Percentiles rank a stretch among this genome's conserved stretches.
These are phyloP conservation scores for Zelopaecilomyces penicillatus DNA, from an alignment of 2,329 filamentous ascomycete species.

Conservation along the genomic window DNA sequence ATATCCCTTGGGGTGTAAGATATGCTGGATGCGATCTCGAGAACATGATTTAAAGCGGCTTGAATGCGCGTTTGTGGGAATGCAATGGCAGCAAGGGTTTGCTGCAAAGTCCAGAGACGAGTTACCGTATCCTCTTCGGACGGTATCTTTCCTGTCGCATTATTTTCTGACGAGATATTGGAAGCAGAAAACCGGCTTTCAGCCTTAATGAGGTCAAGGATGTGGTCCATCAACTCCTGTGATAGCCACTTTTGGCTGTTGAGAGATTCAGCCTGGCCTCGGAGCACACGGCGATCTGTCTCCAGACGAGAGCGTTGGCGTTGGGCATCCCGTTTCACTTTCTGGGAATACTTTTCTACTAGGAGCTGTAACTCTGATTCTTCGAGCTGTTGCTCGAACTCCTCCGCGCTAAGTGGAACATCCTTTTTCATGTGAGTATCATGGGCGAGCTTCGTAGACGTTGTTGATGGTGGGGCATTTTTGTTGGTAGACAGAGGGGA, in stretches of 20 bases:
- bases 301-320: slow-evolving; percentile 72
- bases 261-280: slow-evolving; percentile 66
- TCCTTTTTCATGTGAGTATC: slow-evolving; percentile 12
- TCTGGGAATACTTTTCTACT: slow-evolving; percentile 74
- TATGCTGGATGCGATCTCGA: slow-evolving; percentile 59
- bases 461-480: slow-evolving; percentile 13
- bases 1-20: slow-evolving; percentile 50
- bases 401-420: slow-evolving; percentile 65
- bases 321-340: slow-evolving; percentile 68
- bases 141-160: slow-evolving; percentile 44
- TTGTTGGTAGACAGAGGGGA: slow-evolving; percentile 20
- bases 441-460: background rate
- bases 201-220: slow-evolving; percentile 63
- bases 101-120: slow-evolving; percentile 76
- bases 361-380: slow-evolving; percentile 82
- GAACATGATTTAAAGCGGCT: slow-evolving; percentile 55
- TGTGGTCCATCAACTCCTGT: slow-evolving; percentile 65
- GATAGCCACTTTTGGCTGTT: slow-evolving; percentile 73
- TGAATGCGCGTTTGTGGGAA: slow-evolving; percentile 58
- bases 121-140: slow-evolving; percentile 69
- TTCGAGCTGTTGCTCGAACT: slow-evolving; percentile 83
- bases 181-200: slow-evolving; percentile 53
- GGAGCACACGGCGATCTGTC: slow-evolving; percentile 75
- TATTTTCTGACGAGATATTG: slow-evolving; percentile 37
- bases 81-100: slow-evolving; percentile 59